Conservation (phyloP, 2,329 filamentous ascomycete species). For the Eutypella sp. region DNA sequence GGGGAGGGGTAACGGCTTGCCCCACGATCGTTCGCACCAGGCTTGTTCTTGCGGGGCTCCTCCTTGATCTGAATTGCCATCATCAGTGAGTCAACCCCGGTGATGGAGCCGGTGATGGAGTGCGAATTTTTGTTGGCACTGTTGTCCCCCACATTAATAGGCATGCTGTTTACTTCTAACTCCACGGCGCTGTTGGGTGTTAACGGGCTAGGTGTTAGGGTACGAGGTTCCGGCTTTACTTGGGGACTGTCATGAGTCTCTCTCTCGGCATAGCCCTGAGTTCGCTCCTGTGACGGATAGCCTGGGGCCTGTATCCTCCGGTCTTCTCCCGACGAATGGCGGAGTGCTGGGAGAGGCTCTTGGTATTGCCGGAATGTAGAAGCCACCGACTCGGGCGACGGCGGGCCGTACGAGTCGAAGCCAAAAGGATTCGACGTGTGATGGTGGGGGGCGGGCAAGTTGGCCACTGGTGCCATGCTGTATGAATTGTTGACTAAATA, state of each 20-base stretch:
- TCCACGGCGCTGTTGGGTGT: conserved; percentile 7
- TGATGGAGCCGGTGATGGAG: too few species aligned
- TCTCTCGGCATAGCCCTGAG: conserved; percentile 12
- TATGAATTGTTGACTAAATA: conserved; percentile 44
- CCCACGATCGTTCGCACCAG: conserved; percentile 15
- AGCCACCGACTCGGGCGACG: conserved; percentile 17
- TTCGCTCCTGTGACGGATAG: neutral
- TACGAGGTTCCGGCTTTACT: conserved; percentile 30
- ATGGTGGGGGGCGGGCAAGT: conserved; percentile 38
- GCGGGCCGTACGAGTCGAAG: conserved; percentile 37
- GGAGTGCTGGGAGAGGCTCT: conserved; percentile 20
- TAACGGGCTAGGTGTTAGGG: conserved; percentile 9
- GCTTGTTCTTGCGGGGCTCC: conserved; percentile 17
- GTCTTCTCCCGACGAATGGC: conserved; percentile 2
- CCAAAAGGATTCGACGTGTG: conserved; percentile 37
- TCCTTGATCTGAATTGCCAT: conserved; percentile 73
- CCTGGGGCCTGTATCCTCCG: neutral
- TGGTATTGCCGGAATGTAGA: conserved; percentile 24
- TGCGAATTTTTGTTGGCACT: conserved; percentile 47
- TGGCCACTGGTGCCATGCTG: conserved; percentile 37
- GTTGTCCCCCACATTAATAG: conserved; percentile 41
- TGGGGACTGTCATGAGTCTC: conserved; percentile 27
- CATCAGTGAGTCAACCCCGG: conserved; percentile 83
- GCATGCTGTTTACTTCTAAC: conserved; percentile 39
- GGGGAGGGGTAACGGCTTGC: conserved; percentile 28